Base-by-base conservation (phyloP, 352 stramenopile genomes). In the Phytophthora podocarpi region DNA sequence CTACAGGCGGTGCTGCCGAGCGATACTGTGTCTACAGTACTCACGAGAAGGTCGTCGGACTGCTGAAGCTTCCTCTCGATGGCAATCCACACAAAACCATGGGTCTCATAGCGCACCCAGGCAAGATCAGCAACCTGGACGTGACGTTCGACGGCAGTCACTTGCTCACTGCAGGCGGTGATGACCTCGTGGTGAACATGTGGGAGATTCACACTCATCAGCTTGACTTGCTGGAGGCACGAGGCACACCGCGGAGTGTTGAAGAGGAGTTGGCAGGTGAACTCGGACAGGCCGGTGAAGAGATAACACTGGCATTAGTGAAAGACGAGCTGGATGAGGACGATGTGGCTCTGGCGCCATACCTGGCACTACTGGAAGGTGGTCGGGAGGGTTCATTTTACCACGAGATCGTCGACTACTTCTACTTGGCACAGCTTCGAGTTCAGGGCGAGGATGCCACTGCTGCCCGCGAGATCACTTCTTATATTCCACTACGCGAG, bases 331-430 rank as follows among this genome's bases (percentile, higher is more conserved):
- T 62, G 20, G 54, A 62, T 13, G 39, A 59, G 23, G 43, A 67
- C 2, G 58, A 48, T 42, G 52, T 47, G 51, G 71, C 32, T 37
- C 48, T 97, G 1, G 74, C 84, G 35, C 87, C 92, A 9, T 98
- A 89, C 54, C 56, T 96, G 39, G 73, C 87, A 20, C 71, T 97
- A 16, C 72, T 98, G 5, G 90, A 97, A 70, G 91, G 91, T 37
- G 91, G 87, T 15, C 54, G 59, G 2, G 71, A 90, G 5, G 92
- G 93, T 0, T 78, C 74, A 21, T 90, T 98, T 49, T 95, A 93
- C 69, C 67, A 97, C 42, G 90, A 98, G 34, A 91, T 98, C 12
- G 85, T 98, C 27, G 91, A 98, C 62, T 98, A 97, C 71, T 98
- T 98, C 66, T 98, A 97, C 67, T 93, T 97, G 53, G 86, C 86